phyloP scores from a whole-genome alignment of 768 basidiomycete species.

The Amanita rubescens region DNA sequence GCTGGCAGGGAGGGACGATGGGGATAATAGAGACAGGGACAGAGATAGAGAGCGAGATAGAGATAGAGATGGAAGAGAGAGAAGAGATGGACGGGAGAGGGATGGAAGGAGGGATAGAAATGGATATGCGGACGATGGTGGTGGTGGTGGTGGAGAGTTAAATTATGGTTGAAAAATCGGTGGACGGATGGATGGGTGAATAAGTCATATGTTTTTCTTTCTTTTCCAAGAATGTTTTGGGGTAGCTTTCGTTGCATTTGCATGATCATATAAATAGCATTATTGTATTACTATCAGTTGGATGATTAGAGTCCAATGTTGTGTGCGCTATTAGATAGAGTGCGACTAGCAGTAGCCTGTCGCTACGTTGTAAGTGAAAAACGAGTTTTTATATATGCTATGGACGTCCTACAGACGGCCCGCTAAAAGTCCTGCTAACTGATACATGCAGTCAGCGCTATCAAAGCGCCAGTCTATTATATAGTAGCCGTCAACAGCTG shows the following conservation, averaged over 20 bases:
- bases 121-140: constrained; percentile 9
- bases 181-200: too few relatives aligned
- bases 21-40: constrained; percentile 2
- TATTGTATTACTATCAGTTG: neutral
- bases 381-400: too few relatives aligned
- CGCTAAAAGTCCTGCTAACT: too few relatives aligned
- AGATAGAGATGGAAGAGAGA: neutral
- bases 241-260: neutral
- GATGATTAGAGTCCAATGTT: too few relatives aligned
- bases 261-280: neutral
- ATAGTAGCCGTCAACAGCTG: neutral
- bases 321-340: too few relatives aligned
- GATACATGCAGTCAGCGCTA: neutral
- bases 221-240: neutral
- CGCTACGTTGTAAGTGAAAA: too few relatives aligned
- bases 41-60: neutral
- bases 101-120: constrained; percentile 4
- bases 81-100: neutral
- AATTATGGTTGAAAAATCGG: constrained; percentile 25
- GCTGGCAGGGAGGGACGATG: constrained; percentile 10
- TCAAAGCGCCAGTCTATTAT: neutral
- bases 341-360: too few relatives aligned
- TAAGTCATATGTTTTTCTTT: neutral
- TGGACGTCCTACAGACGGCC: too few relatives aligned
- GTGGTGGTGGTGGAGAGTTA: constrained; percentile 12